Base-by-base conservation (phyloP, 768 basidiomycete genomes). In the Rossbeevera mucosa region DNA sequence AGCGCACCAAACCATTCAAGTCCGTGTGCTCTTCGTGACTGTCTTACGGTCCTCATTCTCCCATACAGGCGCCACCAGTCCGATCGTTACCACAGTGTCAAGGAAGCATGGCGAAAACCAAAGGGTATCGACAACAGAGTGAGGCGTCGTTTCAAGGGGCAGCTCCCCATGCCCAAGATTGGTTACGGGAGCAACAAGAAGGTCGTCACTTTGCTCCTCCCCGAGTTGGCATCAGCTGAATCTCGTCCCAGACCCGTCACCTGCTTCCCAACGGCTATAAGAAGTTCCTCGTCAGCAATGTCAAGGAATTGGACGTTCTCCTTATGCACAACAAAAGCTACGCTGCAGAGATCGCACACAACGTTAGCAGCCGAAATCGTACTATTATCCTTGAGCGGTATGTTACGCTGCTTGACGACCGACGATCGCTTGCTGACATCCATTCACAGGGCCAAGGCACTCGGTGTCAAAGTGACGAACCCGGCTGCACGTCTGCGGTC, bases 41-140 rank as follows among this genome's bases (percentile, higher is more conserved):
- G 52, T 47, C 41, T 18, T 54, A 12, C 13, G 25, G 18, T 47
- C 44, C 59, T 70, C 31, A 56, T 36, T 12, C 52, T 45, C n/a
- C 30, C 51, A 29, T 50, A 26, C 70, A 92, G 91, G 81, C 91
- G 95, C 75, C 95, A 98, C 75, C 95, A 98, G 76, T 95, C 93
- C 46, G 95, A 98, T 77, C 89, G 95, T 69, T 98, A 96, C 80
- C 83, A 91, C 72, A 77, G 88, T 61, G 94, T 98, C 62, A 95
- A 95, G 82, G 94, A 96, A 79, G 80, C 91, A 80, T 99, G 96
- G 96, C 83, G 96, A 73, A 99, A 99, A 80, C 96, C 96, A 62
- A 99, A 98, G 85, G 96, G 95, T 91, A 98, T 97, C 65, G 95
- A 98, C 72, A 98, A 98, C 85, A 85, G 94, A 67, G 94, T 96